Evolutionary conservation across 352 stramenopile species (phyloP), one percentile per base, ranked within the genome.

Genomic region (Phytopythium litorale): DNA sequence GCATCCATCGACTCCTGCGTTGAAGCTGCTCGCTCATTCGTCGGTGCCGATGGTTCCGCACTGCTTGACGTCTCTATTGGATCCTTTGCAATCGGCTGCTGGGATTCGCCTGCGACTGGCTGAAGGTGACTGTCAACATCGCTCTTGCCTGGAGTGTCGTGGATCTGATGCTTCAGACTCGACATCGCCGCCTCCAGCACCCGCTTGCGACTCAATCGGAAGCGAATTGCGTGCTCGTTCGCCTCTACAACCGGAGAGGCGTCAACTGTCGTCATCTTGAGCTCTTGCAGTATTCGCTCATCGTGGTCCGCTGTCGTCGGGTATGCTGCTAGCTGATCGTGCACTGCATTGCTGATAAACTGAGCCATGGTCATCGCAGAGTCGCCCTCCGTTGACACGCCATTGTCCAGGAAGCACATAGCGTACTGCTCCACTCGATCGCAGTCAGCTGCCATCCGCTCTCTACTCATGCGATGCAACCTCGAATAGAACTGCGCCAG

Each of bases 151-250:
- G 19, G 63, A 15, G n/a, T 55, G 12, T 62, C 60, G 8, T 15
- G 21, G n/a, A 45, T 59, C 40, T 64, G 56, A 16, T 59, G 37
- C 11, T 58, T 43, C 56, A 85, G 45, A 25, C 30, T 53, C 12
- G 18, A 8, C 6, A 65, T 48, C 4, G 74, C 70, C 21, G 71
- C 63, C 19, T 58, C 62, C 1, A 92, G 48, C 63, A 90, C 79
- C 19, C 65, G 58, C 64, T 89, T 91, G 33, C 81, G 76, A 38
- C 72, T 87, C 11, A 67, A 19, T 2, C 83, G 79, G 51, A 89
- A 91, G 8, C 32, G 30, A 21, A 89, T 54, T 23, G 73, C 73
- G 28, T 83, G 55, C 4, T 42, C 8, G 18, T 60, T 60, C 4
- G n/a, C 15, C 18, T 32, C n/a, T 9, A 38, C 33, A 38, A 8